Base-by-base conservation (phyloP, 2,329 filamentous ascomycete genomes). In the Chaetomium olivaceum region DNA sequence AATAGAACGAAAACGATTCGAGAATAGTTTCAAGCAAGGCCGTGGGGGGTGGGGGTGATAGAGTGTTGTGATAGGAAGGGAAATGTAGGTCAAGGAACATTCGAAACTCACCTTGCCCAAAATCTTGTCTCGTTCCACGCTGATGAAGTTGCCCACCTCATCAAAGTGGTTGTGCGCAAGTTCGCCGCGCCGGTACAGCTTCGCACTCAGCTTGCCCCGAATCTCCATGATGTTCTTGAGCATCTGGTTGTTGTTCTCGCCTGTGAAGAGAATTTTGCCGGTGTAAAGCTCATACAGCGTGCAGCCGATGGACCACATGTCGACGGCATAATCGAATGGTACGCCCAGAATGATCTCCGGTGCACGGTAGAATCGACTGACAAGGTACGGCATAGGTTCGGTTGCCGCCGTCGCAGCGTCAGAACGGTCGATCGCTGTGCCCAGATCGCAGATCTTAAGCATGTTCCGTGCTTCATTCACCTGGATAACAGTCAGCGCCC, bases 311-410 rank as follows among this genome's bases (percentile, higher is more conserved):
- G 94, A 96, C 95, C 95, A 99, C 83, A 97, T 91, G 77, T 99
- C 95, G 70, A 98, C 92, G 8, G 91, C 90, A 76, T 94, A 96
- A 76, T 97, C 93, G 76, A 96, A 97, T 11, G 91, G 90, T 81
- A 97, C 93, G n/a, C 95, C 95, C 3, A 99, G 85, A 68, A 99
- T 97, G 75, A 99, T 92, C 80, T 99, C 95, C 2, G 96, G 95
- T 3, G 95, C 95, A 67, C 95, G 90, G 77, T 99, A 99, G 79
- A 98, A 99, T 63, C 96, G 90, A 80, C 93, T 97, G 74, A 98
- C 93, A 1, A 99, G 88, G 75, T 98, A 98, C 14, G 93, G 93
- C 0, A 93, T 97, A 68, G 96, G 91, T 74, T 97, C 92, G 69
- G 91, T 95, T 65, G 87, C 84, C 11, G 84, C 83, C n/a, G 84